Base-by-base conservation (phyloP, 805 yeast genomes). In the Suhomyces pyralidae region DNA sequence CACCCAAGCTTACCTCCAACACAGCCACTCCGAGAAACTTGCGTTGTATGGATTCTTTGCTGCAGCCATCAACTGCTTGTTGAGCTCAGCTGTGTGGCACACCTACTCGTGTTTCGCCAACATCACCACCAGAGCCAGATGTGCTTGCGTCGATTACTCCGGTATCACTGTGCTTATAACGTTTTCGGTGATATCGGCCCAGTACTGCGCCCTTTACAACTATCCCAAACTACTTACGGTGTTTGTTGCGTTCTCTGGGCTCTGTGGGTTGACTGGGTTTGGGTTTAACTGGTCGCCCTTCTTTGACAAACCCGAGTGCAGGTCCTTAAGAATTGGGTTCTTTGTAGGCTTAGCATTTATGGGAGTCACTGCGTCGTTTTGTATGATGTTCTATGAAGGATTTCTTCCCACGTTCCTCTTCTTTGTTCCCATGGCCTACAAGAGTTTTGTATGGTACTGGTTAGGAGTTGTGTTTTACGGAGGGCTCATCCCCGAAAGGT, bases 131-230 rank as follows among this genome's bases (percentile, higher is more conserved):
- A 80, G 97, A 65, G 78, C 84, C 58, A 81, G 83, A 50, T 90
- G 88, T 70, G 97, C 97, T 0, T 94, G 99, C 68, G 83, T 92
- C 43, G 99, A 93, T 72, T 93, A 93, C 69, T 86, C 96, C 6
- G 99, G 99, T 2, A 93, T 93, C 59, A 90, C 97, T 0, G 80
- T 91, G 12, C 74, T 94, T 58, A 92, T 93, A 60, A 87, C 97
- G 0, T 93, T 96, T 14, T 88, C 97, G 2, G 87, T 94, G 45
- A 74, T 94, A 45, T 83, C 96, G 3, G 86, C 93, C 0, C 97
- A 93, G 68, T 91, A 89, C 67, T 81, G 89, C 17, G 79, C 92
- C 1, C 78, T 93, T 49, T 84, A 82, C 64, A 77, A 86, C 58
- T 81, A 81, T 60, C 84, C 86, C 4, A 80, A 81, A 55, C 60